Conservation (phyloP, 257 asterid genomes). For the Ligustrum vulgare region DNA sequence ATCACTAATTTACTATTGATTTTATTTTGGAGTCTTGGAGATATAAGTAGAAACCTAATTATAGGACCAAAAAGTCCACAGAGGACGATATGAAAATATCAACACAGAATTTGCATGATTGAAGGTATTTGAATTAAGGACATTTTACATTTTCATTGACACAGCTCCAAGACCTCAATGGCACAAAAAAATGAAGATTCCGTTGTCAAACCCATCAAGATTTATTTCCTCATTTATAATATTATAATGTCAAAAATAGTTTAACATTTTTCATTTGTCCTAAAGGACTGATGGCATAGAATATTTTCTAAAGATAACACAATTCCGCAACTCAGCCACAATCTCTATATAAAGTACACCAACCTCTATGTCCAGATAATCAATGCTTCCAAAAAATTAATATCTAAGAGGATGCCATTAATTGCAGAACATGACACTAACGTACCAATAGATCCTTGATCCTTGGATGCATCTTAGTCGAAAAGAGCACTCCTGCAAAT, state of each 20-base stretch:
- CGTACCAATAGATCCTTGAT: conserved; percentile 91
- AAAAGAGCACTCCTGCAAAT: conserved; percentile 80
- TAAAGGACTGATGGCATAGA: not conserved
- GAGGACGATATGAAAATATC: not conserved
- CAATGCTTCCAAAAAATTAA: conserved; percentile 12
- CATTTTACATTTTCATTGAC: not conserved
- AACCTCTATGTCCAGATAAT: not conserved
- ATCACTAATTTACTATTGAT: not conserved
- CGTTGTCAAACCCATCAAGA: conserved; percentile 99
- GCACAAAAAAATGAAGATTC: conserved; percentile 20
- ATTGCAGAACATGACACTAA: conserved; percentile 22
- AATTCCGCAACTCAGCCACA: not conserved
- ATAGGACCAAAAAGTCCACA: not conserved
- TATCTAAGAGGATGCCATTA: not conserved
- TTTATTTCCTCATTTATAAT: conserved; percentile 30
- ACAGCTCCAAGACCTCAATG: not conserved
- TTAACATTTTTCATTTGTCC: not conserved
- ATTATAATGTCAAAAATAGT: not conserved
- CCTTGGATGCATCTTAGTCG: conserved; percentile 91
- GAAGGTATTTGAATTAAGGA: too few species aligned
- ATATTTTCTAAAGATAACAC: not conserved
- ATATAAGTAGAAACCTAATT: too few species aligned
- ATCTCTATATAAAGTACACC: not conserved
- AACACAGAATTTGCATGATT: not conserved
- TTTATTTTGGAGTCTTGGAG: not conserved